These are phyloP conservation scores for Teratosphaeria nubilosa DNA, from an alignment of 2,329 filamentous ascomycete species.

Conservation along the genomic window DNA sequence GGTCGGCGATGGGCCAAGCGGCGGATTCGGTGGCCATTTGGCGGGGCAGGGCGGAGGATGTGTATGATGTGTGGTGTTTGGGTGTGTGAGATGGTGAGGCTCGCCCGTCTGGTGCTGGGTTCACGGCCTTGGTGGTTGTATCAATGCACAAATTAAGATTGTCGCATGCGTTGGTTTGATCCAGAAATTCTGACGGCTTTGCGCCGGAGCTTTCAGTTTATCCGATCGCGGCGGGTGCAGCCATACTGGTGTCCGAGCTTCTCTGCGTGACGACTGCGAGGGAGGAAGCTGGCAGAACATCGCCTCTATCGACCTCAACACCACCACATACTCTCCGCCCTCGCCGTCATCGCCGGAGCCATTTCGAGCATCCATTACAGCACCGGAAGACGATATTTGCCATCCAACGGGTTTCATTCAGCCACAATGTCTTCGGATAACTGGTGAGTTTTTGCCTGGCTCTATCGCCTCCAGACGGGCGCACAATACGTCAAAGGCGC, in stretches of 20 bases:
- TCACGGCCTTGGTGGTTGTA: constrained; percentile 23
- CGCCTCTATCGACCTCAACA: neutral
- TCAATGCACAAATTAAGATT: neutral
- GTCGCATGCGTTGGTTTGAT: neutral
- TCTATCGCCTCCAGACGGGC: neutral
- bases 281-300: neutral
- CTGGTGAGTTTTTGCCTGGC: constrained; percentile 45
- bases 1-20: constrained; percentile 32
- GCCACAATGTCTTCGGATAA: constrained; percentile 67
- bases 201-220: neutral
- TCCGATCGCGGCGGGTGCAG: neutral
- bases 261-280: constrained; percentile 1
- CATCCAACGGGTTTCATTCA: neutral
- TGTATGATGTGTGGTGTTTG: constrained; percentile 11
- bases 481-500: neutral
- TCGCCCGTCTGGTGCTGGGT: constrained; percentile 22
- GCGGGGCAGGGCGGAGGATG: constrained; percentile 1
- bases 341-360: neutral
- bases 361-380: neutral
- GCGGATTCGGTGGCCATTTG: constrained; percentile 41
- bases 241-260: neutral
- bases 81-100: constrained; percentile 9
- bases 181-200: neutral
- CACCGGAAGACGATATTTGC: neutral
- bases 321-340: neutral